Base-by-base conservation (phyloP, 129 eudicot genomes). In the Arctium minus region DNA sequence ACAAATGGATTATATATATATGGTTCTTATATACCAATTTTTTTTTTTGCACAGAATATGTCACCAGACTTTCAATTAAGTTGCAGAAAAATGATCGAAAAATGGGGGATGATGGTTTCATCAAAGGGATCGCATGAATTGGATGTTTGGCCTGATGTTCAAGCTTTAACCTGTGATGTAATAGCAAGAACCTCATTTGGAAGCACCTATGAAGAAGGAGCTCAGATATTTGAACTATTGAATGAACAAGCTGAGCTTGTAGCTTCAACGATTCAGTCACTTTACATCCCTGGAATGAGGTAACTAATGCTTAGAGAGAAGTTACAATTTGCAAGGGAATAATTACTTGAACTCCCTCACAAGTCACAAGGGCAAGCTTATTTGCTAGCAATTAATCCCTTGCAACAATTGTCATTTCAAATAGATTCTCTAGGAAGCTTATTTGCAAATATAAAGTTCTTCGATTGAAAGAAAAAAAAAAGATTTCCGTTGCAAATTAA, bases 221-320 rank as follows among this genome's bases (percentile, higher is more conserved):
- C 56, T 75, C 37, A 12, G 22, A 85, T 80, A 85, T 80, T 85
- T 76, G 81, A 85, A 75, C 85, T 75, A 67, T 70, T 80, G 29
- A 80, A 38, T 62, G 85, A 85, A 75, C 88, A 80, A 80, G 1
- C 78, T 80, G 82, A 73, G 22, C 67, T 50, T 80, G 69, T 72
- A 74, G 40, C 50, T 77, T 73, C 76, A 31, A 50, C 88, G n/a
- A 1, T 75, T 2, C 72, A 50, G 33, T 75, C 85, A 37, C 12
- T 85, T 79, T 85, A 85, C 79, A 70, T 85, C 67, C 88, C 88
- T 2, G 88, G 88, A 70, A 75, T 65, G 1, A 69, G 82, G 88
- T 75, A 73, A 22, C 27, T 22, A 22, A 30, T 3, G 5, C 3
- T 50, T 0, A 50, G 4, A 50, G 5, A 50, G 62, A 44, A 7